Conservation (phyloP, 306 rosid species). For the Rubus parviflorus region DNA sequence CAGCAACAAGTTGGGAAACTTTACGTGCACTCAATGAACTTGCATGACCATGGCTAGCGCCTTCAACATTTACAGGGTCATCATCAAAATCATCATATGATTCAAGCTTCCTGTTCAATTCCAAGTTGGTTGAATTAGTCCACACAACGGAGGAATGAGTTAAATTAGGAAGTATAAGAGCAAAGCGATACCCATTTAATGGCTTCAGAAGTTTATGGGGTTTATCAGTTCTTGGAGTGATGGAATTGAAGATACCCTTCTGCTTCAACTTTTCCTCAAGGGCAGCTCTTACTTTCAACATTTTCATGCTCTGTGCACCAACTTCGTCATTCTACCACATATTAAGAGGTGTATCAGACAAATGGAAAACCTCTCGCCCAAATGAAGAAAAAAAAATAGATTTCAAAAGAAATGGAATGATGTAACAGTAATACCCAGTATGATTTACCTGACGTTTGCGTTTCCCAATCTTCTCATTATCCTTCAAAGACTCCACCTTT, state of each 20-base stretch:
- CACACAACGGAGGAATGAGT: constrained; percentile 21
- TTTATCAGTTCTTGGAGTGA: constrained; percentile 49
- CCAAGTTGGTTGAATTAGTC: constrained; percentile 31
- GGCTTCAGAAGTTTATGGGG: constrained; percentile 50
- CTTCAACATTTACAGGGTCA: constrained; percentile 45
- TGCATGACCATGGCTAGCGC: constrained; percentile 32
- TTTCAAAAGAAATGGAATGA: neutral
- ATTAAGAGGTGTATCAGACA: constrained; percentile 28
- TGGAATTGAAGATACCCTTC: constrained; percentile 54
- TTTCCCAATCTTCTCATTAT: constrained; percentile 39
- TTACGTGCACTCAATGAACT: constrained; percentile 23
- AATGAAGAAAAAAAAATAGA: neutral
- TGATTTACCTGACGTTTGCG: constrained; percentile 56
- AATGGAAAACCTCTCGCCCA: constrained; percentile 1
- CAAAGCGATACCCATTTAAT: constrained; percentile 61
- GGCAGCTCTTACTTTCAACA: constrained; percentile 78
- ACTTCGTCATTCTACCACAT: constrained; percentile 57
- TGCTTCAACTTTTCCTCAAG: constrained; percentile 78
- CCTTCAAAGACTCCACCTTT: constrained; percentile 45
- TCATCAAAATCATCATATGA: constrained; percentile 81
- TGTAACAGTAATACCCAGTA: neutral
- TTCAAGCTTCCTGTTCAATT: constrained; percentile 61
- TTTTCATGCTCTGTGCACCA: constrained; percentile 68
- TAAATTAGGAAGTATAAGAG: neutral
- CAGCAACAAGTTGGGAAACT: constrained; percentile 37